Conservation (phyloP, 148 eudicot genomes). For the Rhododendron henanense region DNA sequence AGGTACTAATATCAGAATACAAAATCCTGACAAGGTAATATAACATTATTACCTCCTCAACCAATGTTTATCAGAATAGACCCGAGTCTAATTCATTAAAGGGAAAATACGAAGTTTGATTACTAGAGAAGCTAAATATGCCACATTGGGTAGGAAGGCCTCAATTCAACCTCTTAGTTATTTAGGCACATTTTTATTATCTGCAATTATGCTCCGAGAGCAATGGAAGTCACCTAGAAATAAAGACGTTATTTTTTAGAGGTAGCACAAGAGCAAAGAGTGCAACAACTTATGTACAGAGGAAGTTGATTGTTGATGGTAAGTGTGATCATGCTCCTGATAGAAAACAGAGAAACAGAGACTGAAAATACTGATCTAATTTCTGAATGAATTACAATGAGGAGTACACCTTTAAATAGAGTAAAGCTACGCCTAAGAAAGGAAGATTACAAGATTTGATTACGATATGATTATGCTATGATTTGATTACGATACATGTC, state of each 20-base stretch:
- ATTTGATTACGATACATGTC: too few species aligned
- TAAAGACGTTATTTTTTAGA: not conserved
- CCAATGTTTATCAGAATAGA: not conserved
- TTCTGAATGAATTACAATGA: too few species aligned
- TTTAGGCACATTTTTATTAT: not conserved
- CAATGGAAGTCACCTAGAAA: not conserved
- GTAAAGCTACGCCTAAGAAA: too few species aligned
- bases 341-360: too few species aligned
- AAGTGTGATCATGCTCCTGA: not conserved
- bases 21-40: not conserved
- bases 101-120: not conserved
- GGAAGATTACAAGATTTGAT: too few species aligned
- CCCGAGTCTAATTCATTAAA: not conserved
- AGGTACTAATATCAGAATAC: not conserved
- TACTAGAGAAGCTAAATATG: not conserved
- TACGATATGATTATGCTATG: too few species aligned
- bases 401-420: too few species aligned
- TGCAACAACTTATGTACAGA: not conserved
- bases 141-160: not conserved
- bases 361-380: too few species aligned
- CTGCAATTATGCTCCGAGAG: not conserved
- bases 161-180: not conserved
- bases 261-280: not conserved
- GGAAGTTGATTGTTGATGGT: not conserved
- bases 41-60: not conserved